Conservation (phyloP, 768 basidiomycete species). For the Serpula lacrymans region DNA sequence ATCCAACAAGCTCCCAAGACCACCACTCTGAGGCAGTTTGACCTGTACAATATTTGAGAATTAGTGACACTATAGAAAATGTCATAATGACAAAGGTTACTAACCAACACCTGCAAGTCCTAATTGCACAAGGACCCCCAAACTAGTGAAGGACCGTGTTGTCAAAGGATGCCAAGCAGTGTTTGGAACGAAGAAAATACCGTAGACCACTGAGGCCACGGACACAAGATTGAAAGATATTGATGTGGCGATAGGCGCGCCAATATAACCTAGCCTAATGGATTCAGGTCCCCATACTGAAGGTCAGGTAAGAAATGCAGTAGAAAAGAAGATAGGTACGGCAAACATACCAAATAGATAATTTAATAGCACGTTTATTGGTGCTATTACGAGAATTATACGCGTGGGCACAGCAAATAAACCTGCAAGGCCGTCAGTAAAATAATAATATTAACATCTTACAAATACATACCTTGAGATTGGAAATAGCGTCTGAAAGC, state of each 20-base stretch:
- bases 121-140: conserved; percentile 68
- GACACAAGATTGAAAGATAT: conserved; percentile 87
- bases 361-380: conserved; percentile 80
- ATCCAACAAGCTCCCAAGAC: conserved; percentile 87
- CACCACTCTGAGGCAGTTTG: conserved; percentile 95
- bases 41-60: conserved; percentile 29
- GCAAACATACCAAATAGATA: conserved; percentile 69
- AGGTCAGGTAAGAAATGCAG: conserved; percentile 12
- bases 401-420: conserved; percentile 83
- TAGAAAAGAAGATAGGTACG: background rate
- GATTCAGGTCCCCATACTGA: conserved; percentile 76
- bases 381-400: conserved; percentile 79
- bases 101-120: conserved; percentile 79
- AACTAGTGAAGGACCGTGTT: conserved; percentile 57
- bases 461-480: conserved; percentile 56
- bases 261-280: conserved; percentile 83
- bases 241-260: conserved; percentile 88
- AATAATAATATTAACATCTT: background rate
- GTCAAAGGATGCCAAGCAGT: conserved; percentile 84
- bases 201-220: conserved; percentile 58
- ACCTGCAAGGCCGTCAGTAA: conserved; percentile 35
- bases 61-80: background rate
- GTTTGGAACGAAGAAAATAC: conserved; percentile 52
- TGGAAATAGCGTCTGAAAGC: conserved; percentile 52
- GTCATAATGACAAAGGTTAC: conserved; percentile 16